phyloP scores from a whole-genome alignment of 176 grass and related monocot species.

The Coix lacrymajobi region DNA sequence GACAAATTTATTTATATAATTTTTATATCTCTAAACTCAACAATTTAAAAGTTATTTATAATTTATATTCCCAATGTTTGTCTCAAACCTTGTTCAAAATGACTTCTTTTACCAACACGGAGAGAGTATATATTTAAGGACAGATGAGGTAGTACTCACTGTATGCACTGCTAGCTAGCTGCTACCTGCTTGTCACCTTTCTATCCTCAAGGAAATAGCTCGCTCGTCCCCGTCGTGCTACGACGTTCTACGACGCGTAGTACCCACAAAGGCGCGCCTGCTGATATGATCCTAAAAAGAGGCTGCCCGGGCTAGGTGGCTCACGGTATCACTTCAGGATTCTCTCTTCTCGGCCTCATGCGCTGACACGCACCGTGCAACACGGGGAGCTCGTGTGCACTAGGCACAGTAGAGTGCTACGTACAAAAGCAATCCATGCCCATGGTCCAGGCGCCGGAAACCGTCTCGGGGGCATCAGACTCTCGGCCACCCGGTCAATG shows the following conservation, averaged over 20 bases:
- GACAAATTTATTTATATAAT: no score
- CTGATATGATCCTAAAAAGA: neutral
- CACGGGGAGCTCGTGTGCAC: neutral
- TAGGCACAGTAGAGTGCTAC: neutral
- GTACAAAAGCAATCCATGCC: neutral
- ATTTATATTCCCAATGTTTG: no score
- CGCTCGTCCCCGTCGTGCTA: neutral
- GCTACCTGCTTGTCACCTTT: conserved; percentile 22
- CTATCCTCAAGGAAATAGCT: neutral
- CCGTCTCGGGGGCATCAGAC: no score
- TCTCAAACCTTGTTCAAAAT: no score
- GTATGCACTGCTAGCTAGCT: neutral
- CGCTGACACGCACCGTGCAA: neutral
- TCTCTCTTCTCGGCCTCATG: neutral
- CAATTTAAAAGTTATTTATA: no score
- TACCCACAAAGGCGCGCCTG: neutral
- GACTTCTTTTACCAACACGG: no score
- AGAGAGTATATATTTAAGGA: no score
- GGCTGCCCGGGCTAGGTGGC: neutral
- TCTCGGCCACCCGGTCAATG: neutral
- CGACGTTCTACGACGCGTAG: neutral
- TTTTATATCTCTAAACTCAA: no score
- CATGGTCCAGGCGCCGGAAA: neutral
- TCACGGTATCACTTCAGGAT: neutral
- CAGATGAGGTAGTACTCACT: no score